Percentiles rank a stretch among this genome's conserved stretches.
phyloP scores from a whole-genome alignment of 2,329 filamentous ascomycete species.

The Trichoderma atrobrunneum region DNA sequence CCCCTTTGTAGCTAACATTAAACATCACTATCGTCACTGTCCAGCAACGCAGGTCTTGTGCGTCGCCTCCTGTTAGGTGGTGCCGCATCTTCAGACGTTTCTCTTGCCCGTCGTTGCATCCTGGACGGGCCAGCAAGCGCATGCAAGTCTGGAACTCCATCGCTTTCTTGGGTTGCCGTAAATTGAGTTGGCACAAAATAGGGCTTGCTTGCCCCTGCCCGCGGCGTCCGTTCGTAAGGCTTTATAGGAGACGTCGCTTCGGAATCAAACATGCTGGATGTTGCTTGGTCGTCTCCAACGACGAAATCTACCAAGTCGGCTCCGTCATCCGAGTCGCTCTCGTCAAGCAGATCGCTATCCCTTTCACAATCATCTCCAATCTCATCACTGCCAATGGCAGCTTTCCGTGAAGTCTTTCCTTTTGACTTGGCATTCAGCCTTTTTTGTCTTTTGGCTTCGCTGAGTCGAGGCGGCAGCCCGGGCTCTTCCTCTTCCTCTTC shows the following conservation, averaged over 20 bases:
- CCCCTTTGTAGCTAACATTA: background rate
- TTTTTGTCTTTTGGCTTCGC: constrained; percentile 21
- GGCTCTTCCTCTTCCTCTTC: constrained; percentile 21
- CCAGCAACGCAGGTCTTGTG: constrained; percentile 26
- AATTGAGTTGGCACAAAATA: constrained; percentile 41
- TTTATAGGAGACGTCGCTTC: constrained; percentile 30
- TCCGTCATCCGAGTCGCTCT: constrained; percentile 48
- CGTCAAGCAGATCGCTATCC: constrained; percentile 46
- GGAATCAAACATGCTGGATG: constrained; percentile 37
- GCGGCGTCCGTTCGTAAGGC: constrained; percentile 23
- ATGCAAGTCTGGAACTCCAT: constrained; percentile 39
- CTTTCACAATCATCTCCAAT: constrained; percentile 51
- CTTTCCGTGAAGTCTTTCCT: constrained; percentile 23
- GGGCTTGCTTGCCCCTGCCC: constrained; percentile 26
- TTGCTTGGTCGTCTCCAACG: constrained; percentile 46
- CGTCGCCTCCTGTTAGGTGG: constrained; percentile 26
- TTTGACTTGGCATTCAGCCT: constrained; percentile 27
- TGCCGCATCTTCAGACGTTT: constrained; percentile 23
- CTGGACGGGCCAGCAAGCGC: constrained; percentile 23
- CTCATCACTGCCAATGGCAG: constrained; percentile 45
- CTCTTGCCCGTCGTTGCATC: background rate
- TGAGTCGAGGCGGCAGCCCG: constrained; percentile 2
- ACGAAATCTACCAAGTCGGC: constrained; percentile 57
- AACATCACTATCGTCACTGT: constrained; percentile 20
- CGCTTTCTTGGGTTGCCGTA: constrained; percentile 41